Base-by-base conservation (phyloP, 2,329 filamentous ascomycete species). In the Rachicladosporium sp. region DNA sequence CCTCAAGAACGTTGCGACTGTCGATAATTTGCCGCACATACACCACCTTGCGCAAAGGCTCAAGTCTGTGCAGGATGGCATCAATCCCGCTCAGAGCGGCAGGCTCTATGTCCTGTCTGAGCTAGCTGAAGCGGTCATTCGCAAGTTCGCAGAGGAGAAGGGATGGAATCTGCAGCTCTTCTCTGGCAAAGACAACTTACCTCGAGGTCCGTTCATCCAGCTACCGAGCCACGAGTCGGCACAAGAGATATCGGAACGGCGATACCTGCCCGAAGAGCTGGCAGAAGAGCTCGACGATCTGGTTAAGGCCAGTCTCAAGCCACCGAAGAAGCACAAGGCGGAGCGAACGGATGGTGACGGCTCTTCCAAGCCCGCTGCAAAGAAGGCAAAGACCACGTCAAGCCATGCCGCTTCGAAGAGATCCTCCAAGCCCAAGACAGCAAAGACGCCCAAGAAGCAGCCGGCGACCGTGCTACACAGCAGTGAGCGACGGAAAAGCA, bases 21-120 rank as follows among this genome's bases (percentile, higher is more conserved):
- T 93, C 58, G 76, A 84, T 33, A 98, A 95, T 51, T 70, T 96
- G 10, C 82, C 83, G 0, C 68, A 94, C 45, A 87, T 98, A 31
- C 91, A 83, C 66, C 86, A 91, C 59, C 83, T 95, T 45, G 87
- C 87, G 9, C 88, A 96, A 61, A 78, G 87, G 7, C 80, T 94
- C 40, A 98, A 98, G 68, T 83, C 89, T 60, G 83, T 88, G 7
- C 73, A 76, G 32, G 91, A 98, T 58, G 82, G 76, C 9, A 76
- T 96, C 44, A 71, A 74, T 15, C 73, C 76, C 0, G 65, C 71
- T 1, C 69, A 72, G 43, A 84, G 80, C 50, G 77, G 87, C 42
- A 78, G 79, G 45, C 70, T 98, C 1, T 93, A 95, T 57, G 78
- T 88, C 4, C 64, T 98, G 30, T 88, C 85, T 37, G 91, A 98